Conservation (phyloP, 2,329 filamentous ascomycete species). For the Diaporthe sp. region DNA sequence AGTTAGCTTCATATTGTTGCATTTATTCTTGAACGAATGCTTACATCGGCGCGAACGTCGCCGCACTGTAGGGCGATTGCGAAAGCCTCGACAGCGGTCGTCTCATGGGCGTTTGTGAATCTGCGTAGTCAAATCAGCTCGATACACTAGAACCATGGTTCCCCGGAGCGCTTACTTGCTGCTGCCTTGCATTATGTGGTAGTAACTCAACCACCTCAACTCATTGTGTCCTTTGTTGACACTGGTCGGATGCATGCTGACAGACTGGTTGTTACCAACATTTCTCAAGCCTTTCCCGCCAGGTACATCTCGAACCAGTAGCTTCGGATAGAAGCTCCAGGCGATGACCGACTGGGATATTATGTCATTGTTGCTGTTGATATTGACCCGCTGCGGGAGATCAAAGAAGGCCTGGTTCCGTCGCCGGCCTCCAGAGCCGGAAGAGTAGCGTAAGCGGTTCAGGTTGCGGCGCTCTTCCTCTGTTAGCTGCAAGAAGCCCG, state of each 20-base stretch:
- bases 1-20: not conserved
- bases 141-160: too few relatives aligned
- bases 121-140: constrained; percentile 55
- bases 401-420: constrained; percentile 81
- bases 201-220: constrained; percentile 90
- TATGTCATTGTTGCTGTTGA: constrained; percentile 84
- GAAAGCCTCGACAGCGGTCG: constrained; percentile 84
- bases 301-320: constrained; percentile 82
- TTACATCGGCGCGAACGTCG: constrained; percentile 87
- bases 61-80: constrained; percentile 88
- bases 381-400: constrained; percentile 81
- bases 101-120: constrained; percentile 92
- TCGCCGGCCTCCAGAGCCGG: constrained; percentile 64
- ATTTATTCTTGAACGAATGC: constrained; percentile 44
- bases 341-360: constrained; percentile 87
- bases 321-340: constrained; percentile 96
- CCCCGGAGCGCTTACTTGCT: constrained; percentile 36
- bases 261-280: constrained; percentile 90
- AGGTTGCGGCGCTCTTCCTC: constrained; percentile 79
- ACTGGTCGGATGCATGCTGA: constrained; percentile 88
- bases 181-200: constrained; percentile 88
- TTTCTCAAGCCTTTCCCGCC: constrained; percentile 86
- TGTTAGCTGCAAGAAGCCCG: constrained; percentile 83
- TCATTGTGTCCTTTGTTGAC: constrained; percentile 83
- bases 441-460: constrained; percentile 75